Evolutionary conservation across 2,329 filamentous ascomycete species (phyloP).

Genomic region (Nemania sp.): DNA sequence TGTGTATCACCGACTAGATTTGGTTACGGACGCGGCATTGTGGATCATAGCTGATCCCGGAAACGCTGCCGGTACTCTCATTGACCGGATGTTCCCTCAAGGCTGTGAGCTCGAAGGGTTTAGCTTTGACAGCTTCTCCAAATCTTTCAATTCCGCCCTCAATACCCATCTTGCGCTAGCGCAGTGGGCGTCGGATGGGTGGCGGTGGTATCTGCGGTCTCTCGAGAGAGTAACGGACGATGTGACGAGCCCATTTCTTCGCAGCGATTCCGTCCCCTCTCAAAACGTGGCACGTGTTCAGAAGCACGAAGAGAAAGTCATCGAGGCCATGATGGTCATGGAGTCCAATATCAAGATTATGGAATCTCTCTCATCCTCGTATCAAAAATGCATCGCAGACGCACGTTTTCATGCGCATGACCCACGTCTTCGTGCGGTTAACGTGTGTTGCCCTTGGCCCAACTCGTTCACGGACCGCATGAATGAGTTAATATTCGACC

Average conservation of each 20-base stretch:
- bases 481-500: constrained; percentile 40
- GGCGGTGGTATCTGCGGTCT: constrained; percentile 43
- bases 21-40: constrained; percentile 35
- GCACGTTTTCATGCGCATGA: too few species aligned
- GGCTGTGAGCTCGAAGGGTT: constrained; percentile 32
- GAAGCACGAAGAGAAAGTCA: constrained; percentile 40
- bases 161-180: constrained; percentile 40
- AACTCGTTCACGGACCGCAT: constrained; percentile 32
- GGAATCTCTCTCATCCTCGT: constrained; percentile 30
- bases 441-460: constrained; percentile 28
- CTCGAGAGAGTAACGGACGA: constrained; percentile 41
- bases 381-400: constrained; percentile 25
- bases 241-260: constrained; percentile 30
- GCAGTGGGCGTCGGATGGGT: constrained; percentile 44
- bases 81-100: constrained; percentile 37
- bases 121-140: constrained; percentile 32
- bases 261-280: constrained; percentile 19
- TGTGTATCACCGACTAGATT: constrained; percentile 35
- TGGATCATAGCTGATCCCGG: constrained; percentile 45
- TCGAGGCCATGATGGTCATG: constrained; percentile 40
- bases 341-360: constrained; percentile 42
- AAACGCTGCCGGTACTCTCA: constrained; percentile 28
- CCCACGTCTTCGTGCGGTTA: constrained; percentile 6
- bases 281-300: constrained; percentile 41
- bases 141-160: constrained; percentile 41